A percentile compares a stretch with the other conserved stretches of the same genome.
These are phyloP conservation scores for Salisapilia sapeloensis DNA, from an alignment of 352 stramenopile genomes.

Conservation along the genomic window DNA sequence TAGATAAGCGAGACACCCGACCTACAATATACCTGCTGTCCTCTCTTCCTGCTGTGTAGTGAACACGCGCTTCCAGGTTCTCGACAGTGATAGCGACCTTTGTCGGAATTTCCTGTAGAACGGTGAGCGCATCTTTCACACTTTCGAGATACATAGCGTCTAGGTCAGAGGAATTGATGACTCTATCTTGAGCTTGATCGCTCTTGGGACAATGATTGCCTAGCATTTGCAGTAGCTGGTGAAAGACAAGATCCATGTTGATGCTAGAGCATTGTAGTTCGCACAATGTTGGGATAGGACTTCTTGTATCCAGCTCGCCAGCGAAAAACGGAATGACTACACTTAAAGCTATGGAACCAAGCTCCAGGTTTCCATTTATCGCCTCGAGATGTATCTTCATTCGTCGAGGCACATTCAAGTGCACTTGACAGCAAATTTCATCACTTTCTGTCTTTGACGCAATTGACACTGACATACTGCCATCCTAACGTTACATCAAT, in stretches of 20 bases:
- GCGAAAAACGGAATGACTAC: conserved; percentile 3
- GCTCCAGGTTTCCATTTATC: too few species aligned
- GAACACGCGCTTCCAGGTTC: conserved; percentile 29
- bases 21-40: too few species aligned
- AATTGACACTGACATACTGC: too few species aligned
- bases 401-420: too few species aligned
- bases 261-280: conserved; percentile 7
- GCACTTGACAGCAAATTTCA: too few species aligned
- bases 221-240: conserved; percentile 3
- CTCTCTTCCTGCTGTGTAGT: too few species aligned
- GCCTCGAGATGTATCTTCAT: too few species aligned
- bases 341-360: too few species aligned
- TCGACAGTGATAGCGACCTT: conserved; percentile 4
- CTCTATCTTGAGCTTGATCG: conserved; percentile 1
- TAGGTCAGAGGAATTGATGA: conserved; percentile 1
- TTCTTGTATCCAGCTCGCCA: conserved; percentile 1
- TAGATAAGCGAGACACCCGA: too few species aligned
- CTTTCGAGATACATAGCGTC: conserved; percentile 7
- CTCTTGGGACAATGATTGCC: neutral
- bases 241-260: conserved; percentile 6
- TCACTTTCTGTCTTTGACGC: too few species aligned
- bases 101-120: conserved; percentile 8
- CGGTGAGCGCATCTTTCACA: conserved; percentile 5
- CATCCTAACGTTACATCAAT: too few species aligned
- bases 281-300: conserved; percentile 7